These are phyloP conservation scores for Hordeum marinum DNA, from an alignment of 176 grass and related monocot species.

Conservation along the genomic window DNA sequence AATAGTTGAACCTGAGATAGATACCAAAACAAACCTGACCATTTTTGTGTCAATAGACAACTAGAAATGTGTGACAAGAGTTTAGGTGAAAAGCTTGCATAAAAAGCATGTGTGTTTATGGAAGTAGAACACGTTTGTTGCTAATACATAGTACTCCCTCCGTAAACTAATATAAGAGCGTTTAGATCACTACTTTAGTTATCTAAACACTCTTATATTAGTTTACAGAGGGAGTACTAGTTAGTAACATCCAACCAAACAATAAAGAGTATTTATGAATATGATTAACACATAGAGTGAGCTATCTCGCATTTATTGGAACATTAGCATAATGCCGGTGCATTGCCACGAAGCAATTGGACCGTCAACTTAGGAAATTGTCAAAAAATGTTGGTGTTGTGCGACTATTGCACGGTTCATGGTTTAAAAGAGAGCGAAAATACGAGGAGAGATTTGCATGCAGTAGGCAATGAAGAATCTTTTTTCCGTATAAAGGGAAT, in stretches of 20 bases:
- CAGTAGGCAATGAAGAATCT: not conserved
- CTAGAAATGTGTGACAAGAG: not conserved
- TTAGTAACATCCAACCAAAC: not conserved
- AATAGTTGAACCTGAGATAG: not conserved
- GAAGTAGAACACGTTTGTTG: not conserved
- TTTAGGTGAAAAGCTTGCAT: not conserved
- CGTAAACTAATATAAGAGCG: no score
- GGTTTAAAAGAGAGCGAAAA: not conserved
- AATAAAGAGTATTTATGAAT: not conserved
- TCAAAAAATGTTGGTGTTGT: not conserved
- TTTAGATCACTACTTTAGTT: no score
- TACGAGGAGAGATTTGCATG: not conserved
- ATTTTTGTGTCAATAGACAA: not conserved
- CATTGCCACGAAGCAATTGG: not conserved
- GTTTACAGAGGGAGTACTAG: no score
- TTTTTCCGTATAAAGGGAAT: not conserved
- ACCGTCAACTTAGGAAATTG: not conserved
- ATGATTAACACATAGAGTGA: not conserved
- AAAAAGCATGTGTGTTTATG: not conserved
- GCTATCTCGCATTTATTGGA: not conserved
- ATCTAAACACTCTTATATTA: no score
- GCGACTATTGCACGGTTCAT: not conserved
- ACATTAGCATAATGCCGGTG: not conserved
- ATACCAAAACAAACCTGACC: not conserved
- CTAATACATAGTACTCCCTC: not conserved